These are phyloP conservation scores for Phytophthora pini DNA, from an alignment of 352 stramenopile genomes.

Conservation along the genomic window DNA sequence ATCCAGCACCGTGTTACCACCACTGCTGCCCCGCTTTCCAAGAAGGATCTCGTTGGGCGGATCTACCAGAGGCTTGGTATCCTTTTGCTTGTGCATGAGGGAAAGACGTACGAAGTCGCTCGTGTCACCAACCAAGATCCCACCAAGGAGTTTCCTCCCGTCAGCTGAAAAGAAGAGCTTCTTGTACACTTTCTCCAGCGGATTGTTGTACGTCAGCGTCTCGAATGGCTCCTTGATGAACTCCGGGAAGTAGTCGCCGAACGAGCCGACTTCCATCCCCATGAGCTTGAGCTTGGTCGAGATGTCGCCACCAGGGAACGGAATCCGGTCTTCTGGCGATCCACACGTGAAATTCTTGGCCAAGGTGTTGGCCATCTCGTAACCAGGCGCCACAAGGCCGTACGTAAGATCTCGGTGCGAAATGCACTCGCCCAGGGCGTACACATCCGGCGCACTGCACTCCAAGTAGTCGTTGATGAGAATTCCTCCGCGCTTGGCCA, in stretches of 20 bases:
- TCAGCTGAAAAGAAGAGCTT: slow-evolving; percentile 94
- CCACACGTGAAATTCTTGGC: slow-evolving; percentile 77
- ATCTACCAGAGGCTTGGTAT: slow-evolving; percentile 59
- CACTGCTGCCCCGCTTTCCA: slow-evolving; percentile 44
- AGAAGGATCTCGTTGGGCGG: slow-evolving; percentile 65
- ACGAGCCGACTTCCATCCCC: slow-evolving; percentile 93
- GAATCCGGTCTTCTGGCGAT: slow-evolving; percentile 34
- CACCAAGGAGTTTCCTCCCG: slow-evolving; percentile 75
- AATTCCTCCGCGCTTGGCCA: slow-evolving; percentile 89
- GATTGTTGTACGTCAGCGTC: slow-evolving; percentile 91
- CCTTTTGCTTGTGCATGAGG: slow-evolving; percentile 61
- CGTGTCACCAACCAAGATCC: slow-evolving; percentile 93
- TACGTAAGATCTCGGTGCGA: slow-evolving; percentile 93
- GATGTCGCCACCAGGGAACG: slow-evolving; percentile 89
- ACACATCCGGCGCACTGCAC: slow-evolving; percentile 79
- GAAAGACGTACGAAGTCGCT: slow-evolving; percentile 87
- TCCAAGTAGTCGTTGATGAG: slow-evolving; percentile 89
- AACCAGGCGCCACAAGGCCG: slow-evolving; percentile 92
- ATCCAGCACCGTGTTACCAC: slow-evolving; percentile 50
- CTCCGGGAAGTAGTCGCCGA: slow-evolving; percentile 86
- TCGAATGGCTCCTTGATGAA: slow-evolving; percentile 73
- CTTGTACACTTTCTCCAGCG: slow-evolving; percentile 89
- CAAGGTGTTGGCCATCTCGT: slow-evolving; percentile 91
- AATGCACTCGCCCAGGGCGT: slow-evolving; percentile 92
- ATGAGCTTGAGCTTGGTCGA: slow-evolving; percentile 96